Conservation (phyloP, 2,329 filamentous ascomycete genomes). For the Paecilomyces dactylethromorphus region DNA sequence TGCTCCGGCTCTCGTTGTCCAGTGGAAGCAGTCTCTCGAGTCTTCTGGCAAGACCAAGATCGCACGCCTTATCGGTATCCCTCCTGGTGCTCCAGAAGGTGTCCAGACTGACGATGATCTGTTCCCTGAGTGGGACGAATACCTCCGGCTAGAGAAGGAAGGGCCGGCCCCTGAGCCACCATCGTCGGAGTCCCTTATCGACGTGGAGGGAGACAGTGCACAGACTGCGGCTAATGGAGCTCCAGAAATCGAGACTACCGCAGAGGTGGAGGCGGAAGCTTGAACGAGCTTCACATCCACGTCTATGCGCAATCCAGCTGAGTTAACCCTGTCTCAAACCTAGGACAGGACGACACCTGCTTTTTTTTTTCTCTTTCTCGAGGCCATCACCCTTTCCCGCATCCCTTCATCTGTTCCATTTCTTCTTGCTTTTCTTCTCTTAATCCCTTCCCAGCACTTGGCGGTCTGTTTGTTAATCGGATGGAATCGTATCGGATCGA, state of each 20-base stretch:
- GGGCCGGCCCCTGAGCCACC: slow-evolving; percentile 45
- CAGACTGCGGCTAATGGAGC: slow-evolving; percentile 26
- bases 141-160: slow-evolving; percentile 71
- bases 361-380: neutral
- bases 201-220: slow-evolving; percentile 29
- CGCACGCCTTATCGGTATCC: slow-evolving; percentile 73
- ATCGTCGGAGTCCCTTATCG: slow-evolving; percentile 34
- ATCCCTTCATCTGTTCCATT: neutral
- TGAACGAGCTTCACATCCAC: neutral
- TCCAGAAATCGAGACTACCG: slow-evolving; percentile 21
- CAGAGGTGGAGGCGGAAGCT: slow-evolving; percentile 12
- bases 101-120: slow-evolving; percentile 61
- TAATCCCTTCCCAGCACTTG: neutral
- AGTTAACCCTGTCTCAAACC: neutral
- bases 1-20: slow-evolving; percentile 58
- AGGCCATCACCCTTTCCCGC: neutral
- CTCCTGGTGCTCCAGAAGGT: slow-evolving; percentile 59
- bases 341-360: neutral
- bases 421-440: neutral
- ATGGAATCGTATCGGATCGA: neutral
- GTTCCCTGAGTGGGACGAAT: slow-evolving; percentile 96
- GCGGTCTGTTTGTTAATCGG: neutral
- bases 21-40: slow-evolving; percentile 81
- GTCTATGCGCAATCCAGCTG: neutral
- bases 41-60: slow-evolving; percentile 81